phyloP scores from a whole-genome alignment of 1,284 basidiomycete genomes.

The Ceratobasidium sp. region DNA sequence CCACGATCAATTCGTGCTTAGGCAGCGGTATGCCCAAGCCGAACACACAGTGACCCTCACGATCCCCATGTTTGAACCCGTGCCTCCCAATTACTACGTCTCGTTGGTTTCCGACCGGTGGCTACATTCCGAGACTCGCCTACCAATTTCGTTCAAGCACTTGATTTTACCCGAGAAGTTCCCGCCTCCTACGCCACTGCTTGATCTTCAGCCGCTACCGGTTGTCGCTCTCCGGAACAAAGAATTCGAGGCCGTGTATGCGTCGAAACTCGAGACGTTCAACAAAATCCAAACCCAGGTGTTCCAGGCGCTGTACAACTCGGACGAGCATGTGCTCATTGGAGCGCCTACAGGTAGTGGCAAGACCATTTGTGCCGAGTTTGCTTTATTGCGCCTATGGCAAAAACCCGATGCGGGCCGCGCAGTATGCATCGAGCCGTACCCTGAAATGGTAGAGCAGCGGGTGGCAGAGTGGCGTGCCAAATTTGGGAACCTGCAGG shows the following conservation, averaged over 20 bases:
- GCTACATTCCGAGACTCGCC: constrained; percentile 92
- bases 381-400: constrained; percentile 92
- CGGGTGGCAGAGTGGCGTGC: constrained; percentile 87
- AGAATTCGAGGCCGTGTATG: constrained; percentile 88
- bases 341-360: constrained; percentile 96
- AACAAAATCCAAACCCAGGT: constrained; percentile 99
- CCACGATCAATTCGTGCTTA: constrained; percentile 91
- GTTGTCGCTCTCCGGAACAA: constrained; percentile 90
- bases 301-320: constrained; percentile 96
- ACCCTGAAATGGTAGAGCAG: constrained; percentile 94
- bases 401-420: constrained; percentile 80
- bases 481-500: constrained; percentile 84
- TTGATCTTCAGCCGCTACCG: constrained; percentile 92
- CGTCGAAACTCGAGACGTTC: constrained; percentile 78
- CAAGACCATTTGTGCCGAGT: constrained; percentile 97
- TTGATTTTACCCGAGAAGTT: constrained; percentile 97
- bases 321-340: constrained; percentile 95
- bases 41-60: constrained; percentile 95
- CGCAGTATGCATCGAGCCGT: constrained; percentile 97
- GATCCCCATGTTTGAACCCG: constrained; percentile 95
- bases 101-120: constrained; percentile 94
- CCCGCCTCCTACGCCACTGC: constrained; percentile 88
- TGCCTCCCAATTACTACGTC: constrained; percentile 98
- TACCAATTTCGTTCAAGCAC: constrained; percentile 98
- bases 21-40: constrained; percentile 89